Evolutionary conservation across 352 stramenopile species (phyloP), one percentile per base, ranked within the genome.

Genomic region (Globisporangium lucens): DNA sequence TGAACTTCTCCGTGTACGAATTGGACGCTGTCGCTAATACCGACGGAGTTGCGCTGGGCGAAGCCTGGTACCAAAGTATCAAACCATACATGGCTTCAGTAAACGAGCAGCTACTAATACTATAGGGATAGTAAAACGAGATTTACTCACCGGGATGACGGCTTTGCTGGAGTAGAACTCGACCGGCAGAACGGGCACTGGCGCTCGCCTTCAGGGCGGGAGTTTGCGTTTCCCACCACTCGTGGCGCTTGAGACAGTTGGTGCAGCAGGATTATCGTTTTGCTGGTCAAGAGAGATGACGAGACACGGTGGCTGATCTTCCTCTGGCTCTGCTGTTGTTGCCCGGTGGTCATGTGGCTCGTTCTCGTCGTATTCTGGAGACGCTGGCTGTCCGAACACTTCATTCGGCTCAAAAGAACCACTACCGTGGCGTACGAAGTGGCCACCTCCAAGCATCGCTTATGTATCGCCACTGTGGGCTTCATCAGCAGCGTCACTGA

Each of bases 161-260:
- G 74, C 80, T 68, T 91, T 85, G 38, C 78, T 73, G 15, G 78
- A 70, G 64, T 88, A 89, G 52, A 69, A 75, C 41, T 90, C 74
- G 1, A 65, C 52, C 20, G 83, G 80, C 10, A 85, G 69, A 27
- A 91, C 69, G 8, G 85, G 85, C 35, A 93, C 80, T 1, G 77
- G 80, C 10, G 80, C 72, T 41, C 73, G 79, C 60, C 89, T 89
- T 83, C 85, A 91, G 4, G 70, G 60, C 27, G 81, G 76, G 0
- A 80, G 46, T 38, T 79, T 89, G 29, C 68, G 67, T 47, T 58
- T 60, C 29, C 57, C 58, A 56, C 61, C 29, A 61, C 67, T 67
- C 33, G 27, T 41, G 56, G 13, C 41, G 30, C 13, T 62, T 29
- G 10, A 61, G 60, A 51, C 29, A 22, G n/a, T 27, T 30, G n/a